phyloP scores from a whole-genome alignment of 768 basidiomycete genomes.

The Mycena albidolilacea region DNA sequence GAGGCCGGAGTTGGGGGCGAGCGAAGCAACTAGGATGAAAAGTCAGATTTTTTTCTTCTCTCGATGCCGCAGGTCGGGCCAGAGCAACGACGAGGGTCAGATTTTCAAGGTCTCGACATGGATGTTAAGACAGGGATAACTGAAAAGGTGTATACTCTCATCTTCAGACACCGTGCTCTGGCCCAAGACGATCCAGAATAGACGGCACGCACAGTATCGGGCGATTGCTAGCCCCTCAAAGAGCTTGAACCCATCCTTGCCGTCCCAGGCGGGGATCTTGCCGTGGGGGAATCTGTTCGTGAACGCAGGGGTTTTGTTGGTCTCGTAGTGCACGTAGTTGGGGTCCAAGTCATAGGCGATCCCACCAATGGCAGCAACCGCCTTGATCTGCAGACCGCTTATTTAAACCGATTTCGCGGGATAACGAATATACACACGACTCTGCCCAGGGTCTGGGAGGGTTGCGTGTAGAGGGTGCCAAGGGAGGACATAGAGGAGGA shows the following conservation, averaged over 20 bases:
- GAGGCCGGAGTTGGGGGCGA: slow-evolving; percentile 85
- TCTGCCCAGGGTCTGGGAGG: slow-evolving; percentile 59
- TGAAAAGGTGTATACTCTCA: slow-evolving; percentile 65
- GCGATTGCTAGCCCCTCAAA: slow-evolving; percentile 88
- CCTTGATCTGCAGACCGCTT: slow-evolving; percentile 56
- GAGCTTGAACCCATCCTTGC: slow-evolving; percentile 81
- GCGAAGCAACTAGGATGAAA: slow-evolving; percentile 72
- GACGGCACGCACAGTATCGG: slow-evolving; percentile 82
- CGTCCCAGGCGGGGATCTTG: slow-evolving; percentile 89
- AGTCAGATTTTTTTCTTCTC: slow-evolving; percentile 31
- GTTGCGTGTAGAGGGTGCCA: slow-evolving; percentile 75
- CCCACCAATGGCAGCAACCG: slow-evolving; percentile 73
- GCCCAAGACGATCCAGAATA: slow-evolving; percentile 32
- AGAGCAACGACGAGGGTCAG: slow-evolving; percentile 48
- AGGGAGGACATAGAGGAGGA: slow-evolving; percentile 53
- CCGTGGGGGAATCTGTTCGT: slow-evolving; percentile 82
- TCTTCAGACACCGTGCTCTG: slow-evolving; percentile 49
- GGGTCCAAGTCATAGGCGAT: slow-evolving; percentile 67
- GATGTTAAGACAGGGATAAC: slow-evolving; percentile 83
- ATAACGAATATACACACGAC: slow-evolving; percentile 57
- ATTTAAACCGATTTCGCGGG: slow-evolving; percentile 8
- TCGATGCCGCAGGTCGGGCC: slow-evolving; percentile 12
- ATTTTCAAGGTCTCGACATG: slow-evolving; percentile 67
- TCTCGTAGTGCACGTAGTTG: slow-evolving; percentile 71
- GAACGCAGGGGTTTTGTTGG: slow-evolving; percentile 82